Percentiles rank a stretch among this genome's conserved stretches.
These are phyloP conservation scores for Ogataea ganodermae DNA, from an alignment of 805 yeast species.

Conservation along the genomic window DNA sequence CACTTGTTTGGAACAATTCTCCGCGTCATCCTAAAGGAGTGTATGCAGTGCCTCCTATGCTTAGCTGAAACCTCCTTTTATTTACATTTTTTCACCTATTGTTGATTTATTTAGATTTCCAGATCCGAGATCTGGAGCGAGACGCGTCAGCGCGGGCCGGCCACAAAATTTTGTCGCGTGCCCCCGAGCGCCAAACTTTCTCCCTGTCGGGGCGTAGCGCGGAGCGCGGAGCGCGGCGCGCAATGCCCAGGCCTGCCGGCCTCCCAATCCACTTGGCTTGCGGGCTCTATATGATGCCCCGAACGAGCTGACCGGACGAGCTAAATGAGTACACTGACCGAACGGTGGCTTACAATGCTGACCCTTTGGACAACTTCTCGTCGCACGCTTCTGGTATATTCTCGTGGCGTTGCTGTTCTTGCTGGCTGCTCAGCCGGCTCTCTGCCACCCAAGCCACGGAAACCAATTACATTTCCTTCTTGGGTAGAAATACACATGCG, in stretches of 20 bases:
- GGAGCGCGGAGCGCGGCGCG: too few relatives aligned
- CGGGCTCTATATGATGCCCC: too few relatives aligned
- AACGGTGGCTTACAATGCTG: too few relatives aligned
- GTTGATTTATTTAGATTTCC: slow-evolving; percentile 3
- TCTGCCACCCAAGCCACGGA: background rate
- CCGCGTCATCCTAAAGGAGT: slow-evolving; percentile 7
- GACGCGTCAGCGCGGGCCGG: slow-evolving; percentile 1
- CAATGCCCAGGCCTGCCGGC: too few relatives aligned
- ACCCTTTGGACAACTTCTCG: too few relatives aligned
- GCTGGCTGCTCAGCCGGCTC: background rate
- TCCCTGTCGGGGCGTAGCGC: background rate
- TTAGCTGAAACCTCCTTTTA: slow-evolving; percentile 18
- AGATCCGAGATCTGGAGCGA: slow-evolving; percentile 2
- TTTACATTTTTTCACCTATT: background rate
- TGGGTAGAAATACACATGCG: background rate
- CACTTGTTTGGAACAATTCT: slow-evolving; percentile 10
- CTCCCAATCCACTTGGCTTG: too few relatives aligned
- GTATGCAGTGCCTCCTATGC: slow-evolving; percentile 6
- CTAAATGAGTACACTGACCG: too few relatives aligned
- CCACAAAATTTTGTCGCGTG: background rate
- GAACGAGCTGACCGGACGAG: too few relatives aligned
- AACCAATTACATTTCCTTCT: slow-evolving; percentile 2
- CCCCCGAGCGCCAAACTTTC: background rate
- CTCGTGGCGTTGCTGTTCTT: background rate
- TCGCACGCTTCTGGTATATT: background rate